Conservation (phyloP, 2,329 filamentous ascomycete genomes). For the Trichoderma atroviride region DNA sequence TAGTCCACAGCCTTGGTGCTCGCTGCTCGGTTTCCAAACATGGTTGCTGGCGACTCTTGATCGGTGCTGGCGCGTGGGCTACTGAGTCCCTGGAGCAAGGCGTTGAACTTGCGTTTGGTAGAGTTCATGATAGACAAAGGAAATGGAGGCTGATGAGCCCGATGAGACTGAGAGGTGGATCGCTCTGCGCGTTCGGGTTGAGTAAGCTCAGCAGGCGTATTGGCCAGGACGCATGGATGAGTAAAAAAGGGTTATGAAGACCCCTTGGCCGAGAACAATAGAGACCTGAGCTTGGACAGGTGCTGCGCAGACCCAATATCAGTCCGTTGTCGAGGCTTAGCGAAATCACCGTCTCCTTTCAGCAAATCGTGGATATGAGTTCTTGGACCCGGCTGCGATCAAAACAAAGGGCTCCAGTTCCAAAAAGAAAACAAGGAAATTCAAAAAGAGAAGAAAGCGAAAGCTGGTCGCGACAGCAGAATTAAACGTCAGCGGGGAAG, state of each 20-base stretch:
- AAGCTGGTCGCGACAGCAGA: background rate
- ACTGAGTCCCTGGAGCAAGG: slow-evolving; percentile 68
- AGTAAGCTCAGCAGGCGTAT: background rate
- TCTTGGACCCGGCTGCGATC: background rate
- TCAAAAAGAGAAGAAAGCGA: background rate
- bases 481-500: background rate
- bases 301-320: background rate
- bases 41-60: slow-evolving; percentile 18
- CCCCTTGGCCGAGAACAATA: background rate
- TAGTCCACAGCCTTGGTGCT: slow-evolving; percentile 34
- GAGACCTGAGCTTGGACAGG: background rate
- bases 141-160: background rate
- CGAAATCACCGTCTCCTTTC: background rate
- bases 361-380: slow-evolving; percentile 9
- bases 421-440: background rate
- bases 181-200: background rate
- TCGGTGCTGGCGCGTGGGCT: slow-evolving; percentile 38
- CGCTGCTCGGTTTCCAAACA: slow-evolving; percentile 26
- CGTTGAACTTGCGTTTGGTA: slow-evolving; percentile 83
- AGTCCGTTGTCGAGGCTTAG: background rate
- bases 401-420: background rate
- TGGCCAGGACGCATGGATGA: background rate
- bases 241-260: background rate
- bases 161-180: background rate
- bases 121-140: slow-evolving; percentile 60